Conservation (phyloP, 495 filamentous ascomycete species). For the Aspergillus cristatus region DNA sequence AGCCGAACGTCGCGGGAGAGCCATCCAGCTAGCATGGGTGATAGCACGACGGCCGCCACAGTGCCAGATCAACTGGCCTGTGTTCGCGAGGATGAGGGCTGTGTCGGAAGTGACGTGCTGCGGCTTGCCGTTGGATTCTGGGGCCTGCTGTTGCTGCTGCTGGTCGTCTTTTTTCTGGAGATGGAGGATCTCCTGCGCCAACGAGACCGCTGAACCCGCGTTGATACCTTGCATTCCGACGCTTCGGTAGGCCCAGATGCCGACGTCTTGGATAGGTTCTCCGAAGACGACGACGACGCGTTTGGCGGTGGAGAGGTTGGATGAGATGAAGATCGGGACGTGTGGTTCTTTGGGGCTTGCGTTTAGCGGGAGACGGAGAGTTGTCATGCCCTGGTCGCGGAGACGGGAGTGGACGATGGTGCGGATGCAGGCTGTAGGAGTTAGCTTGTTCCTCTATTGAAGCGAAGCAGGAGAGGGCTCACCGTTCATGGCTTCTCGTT, state of each 20-base stretch:
- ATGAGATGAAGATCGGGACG: constrained; percentile 57
- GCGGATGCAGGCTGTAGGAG: constrained; percentile 50
- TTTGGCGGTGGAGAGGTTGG: constrained; percentile 44
- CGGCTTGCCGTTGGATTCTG: constrained; percentile 1
- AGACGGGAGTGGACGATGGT: constrained; percentile 53
- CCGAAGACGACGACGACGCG: constrained; percentile 70
- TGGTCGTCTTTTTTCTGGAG: constrained; percentile 5
- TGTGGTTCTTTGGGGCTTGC: constrained; percentile 40
- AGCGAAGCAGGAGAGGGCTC: not conserved
- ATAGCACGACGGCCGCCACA: constrained; percentile 46
- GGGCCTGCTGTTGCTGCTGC: no score
- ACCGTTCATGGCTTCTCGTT: constrained; percentile 65
- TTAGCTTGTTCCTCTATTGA: not conserved
- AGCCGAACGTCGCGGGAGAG: constrained; percentile 44
- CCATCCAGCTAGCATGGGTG: constrained; percentile 41
- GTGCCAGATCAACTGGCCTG: constrained; percentile 63
- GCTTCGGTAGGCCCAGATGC: constrained; percentile 61
- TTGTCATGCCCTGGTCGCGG: constrained; percentile 42
- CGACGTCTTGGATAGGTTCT: constrained; percentile 60
- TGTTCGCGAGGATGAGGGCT: constrained; percentile 59
- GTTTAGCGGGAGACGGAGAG: constrained; percentile 50
- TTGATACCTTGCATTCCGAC: constrained; percentile 51
- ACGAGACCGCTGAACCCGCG: constrained; percentile 53
- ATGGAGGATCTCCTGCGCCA: constrained; percentile 48
- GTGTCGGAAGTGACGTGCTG: constrained; percentile 6